phyloP scores from a whole-genome alignment of 352 stramenopile species.

The Pythium chondricola region DNA sequence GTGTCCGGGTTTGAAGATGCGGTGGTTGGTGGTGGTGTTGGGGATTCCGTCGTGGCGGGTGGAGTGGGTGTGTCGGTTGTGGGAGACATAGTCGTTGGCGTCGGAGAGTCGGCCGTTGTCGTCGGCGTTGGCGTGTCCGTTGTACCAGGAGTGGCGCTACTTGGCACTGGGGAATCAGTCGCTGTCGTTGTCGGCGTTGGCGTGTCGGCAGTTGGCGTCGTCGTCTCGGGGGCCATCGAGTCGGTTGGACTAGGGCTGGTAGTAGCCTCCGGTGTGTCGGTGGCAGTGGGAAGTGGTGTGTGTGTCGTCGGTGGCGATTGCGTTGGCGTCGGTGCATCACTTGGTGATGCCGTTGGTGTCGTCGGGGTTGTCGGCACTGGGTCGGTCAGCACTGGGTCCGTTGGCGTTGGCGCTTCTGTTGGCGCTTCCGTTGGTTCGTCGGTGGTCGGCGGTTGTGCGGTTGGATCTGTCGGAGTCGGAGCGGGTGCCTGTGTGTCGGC shows the following conservation, averaged over 20 bases:
- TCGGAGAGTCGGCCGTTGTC: not conserved
- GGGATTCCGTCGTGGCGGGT: not conserved
- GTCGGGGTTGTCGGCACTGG: not conserved
- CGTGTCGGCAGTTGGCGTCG: not conserved
- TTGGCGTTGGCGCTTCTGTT: constrained; percentile 8
- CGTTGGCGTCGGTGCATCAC: constrained; percentile 1
- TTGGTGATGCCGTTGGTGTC: not conserved
- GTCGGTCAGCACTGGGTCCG: not conserved
- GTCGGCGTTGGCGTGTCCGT: not conserved
- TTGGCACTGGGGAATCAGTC: not conserved
- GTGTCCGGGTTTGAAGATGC: not conserved
- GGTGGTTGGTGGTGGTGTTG: not conserved
- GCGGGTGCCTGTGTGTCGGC: constrained; percentile 1
- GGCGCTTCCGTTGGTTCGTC: constrained; percentile 7
- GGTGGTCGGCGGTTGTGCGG: constrained; percentile 3
- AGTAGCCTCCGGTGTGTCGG: not conserved
- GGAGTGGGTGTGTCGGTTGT: not conserved
- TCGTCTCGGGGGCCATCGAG: not conserved
- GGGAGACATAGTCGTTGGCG: not conserved
- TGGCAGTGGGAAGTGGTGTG: not conserved
- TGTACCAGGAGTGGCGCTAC: not conserved
- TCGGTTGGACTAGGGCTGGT: not conserved
- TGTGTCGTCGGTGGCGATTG: not conserved
- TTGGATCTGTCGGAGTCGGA: not conserved
- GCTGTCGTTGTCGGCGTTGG: constrained; percentile 2